A percentile compares a stretch with the other conserved stretches of the same genome.
These are phyloP conservation scores for Spizellomyces punctatus DNA, from an alignment of 192 early-diverging fungal species.

Conservation along the genomic window DNA sequence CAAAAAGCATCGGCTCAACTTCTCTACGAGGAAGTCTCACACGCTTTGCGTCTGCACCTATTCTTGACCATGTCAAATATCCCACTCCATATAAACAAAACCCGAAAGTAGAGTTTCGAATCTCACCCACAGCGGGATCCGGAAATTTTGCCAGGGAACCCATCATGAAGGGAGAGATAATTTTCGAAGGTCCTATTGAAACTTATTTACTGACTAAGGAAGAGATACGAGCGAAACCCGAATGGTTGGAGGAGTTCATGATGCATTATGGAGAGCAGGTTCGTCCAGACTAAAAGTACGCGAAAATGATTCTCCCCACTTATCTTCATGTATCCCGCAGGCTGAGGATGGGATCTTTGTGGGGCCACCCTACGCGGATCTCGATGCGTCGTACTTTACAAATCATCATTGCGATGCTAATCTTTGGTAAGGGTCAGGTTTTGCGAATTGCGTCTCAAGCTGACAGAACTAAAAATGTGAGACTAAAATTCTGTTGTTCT, in stretches of 20 bases:
- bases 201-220: neutral
- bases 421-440: neutral
- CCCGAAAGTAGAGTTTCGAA: neutral
- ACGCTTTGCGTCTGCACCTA: neutral
- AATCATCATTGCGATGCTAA: slow-evolving; percentile 4
- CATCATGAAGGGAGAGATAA: neutral
- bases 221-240: neutral
- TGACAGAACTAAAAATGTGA: neutral
- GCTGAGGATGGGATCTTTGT: slow-evolving; percentile 1
- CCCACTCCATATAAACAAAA: neutral
- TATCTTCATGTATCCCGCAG: neutral
- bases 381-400: neutral
- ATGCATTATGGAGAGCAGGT: neutral
- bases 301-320: neutral
- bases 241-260: neutral
- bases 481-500: neutral
- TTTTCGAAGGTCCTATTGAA: slow-evolving; percentile 5
- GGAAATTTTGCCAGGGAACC: neutral
- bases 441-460: neutral
- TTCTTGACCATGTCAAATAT: neutral
- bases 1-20: neutral
- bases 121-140: neutral
- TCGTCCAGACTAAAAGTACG: neutral
- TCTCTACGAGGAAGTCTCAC: neutral
- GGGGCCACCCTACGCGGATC: neutral